phyloP scores from a whole-genome alignment of 2,329 filamentous ascomycete species.

The Bipolaris cookei region DNA sequence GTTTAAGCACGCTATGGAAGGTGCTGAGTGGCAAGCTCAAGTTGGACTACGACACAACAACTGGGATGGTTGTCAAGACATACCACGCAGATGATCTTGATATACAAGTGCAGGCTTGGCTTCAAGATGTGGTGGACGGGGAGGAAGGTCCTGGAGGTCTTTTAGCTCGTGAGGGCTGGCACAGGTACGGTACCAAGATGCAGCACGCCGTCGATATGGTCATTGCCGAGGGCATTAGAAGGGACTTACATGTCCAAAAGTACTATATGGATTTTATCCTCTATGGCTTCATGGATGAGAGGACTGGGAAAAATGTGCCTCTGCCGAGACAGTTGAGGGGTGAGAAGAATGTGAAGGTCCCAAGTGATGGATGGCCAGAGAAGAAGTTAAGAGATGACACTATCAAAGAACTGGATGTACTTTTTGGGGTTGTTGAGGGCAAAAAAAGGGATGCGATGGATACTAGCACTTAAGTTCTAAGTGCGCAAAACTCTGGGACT shows the following conservation, averaged over 20 bases:
- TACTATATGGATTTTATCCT: conserved; percentile 64
- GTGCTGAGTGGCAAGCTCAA: conserved; percentile 61
- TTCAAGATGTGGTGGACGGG: conserved; percentile 32
- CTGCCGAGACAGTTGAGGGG: conserved; percentile 58
- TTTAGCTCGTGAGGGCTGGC: conserved; percentile 50
- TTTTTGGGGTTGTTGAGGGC: background rate
- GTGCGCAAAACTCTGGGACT: background rate
- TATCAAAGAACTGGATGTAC: conserved; percentile 8
- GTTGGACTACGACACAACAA: conserved; percentile 42
- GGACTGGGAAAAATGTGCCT: conserved; percentile 59
- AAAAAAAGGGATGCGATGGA: background rate
- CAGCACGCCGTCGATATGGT: conserved; percentile 37
- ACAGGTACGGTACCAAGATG: conserved; percentile 65
- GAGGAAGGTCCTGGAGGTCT: conserved; percentile 47
- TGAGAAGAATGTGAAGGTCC: conserved; percentile 51
- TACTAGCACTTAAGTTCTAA: background rate
- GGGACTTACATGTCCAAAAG: conserved; percentile 61
- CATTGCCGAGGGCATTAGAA: conserved; percentile 60
- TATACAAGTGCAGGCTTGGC: conserved; percentile 22
- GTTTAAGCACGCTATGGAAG: conserved; percentile 45
- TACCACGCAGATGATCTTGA: conserved; percentile 33
- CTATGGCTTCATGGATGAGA: conserved; percentile 65
- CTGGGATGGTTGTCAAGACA: conserved; percentile 27
- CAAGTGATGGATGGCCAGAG: conserved; percentile 8
- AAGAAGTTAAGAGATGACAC: background rate